Conservation (phyloP, 179 eudicot genomes). For the Silene vulgaris region DNA sequence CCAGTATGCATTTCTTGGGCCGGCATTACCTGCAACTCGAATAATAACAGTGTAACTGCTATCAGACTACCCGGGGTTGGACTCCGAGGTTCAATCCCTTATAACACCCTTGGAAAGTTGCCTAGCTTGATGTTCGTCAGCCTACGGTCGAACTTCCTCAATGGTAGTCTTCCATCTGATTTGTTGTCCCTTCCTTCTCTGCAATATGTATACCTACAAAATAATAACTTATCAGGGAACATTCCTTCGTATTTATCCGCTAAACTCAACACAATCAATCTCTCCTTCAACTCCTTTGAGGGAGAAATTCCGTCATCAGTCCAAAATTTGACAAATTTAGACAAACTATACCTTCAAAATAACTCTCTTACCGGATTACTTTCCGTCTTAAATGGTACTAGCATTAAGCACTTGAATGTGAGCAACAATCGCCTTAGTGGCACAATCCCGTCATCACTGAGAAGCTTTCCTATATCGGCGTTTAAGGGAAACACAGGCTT, state of each 20-base stretch:
- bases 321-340: conserved; percentile 47
- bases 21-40: conserved; percentile 58
- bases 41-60: conserved; percentile 43
- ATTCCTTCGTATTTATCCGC: conserved; percentile 65
- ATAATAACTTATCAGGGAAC: conserved; percentile 61
- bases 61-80: conserved; percentile 79
- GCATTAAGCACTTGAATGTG: conserved; percentile 46
- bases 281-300: conserved; percentile 66
- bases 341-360: conserved; percentile 52
- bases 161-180: conserved; percentile 65
- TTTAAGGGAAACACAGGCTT: conserved; percentile 59
- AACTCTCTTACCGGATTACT: conserved; percentile 63
- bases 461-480: conserved; percentile 51
- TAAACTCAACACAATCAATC: conserved; percentile 46
- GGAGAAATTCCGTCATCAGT: conserved; percentile 58
- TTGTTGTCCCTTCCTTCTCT: conserved; percentile 67
- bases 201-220: conserved; percentile 51
- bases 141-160: conserved; percentile 60
- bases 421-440: conserved; percentile 74
- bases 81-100: conserved; percentile 62
- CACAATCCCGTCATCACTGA: conserved; percentile 55
- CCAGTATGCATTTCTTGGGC: conserved; percentile 69
- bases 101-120: conserved; percentile 56
- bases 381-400: conserved; percentile 41
- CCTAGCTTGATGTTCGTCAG: conserved; percentile 53